These are phyloP conservation scores for Colletotrichum spaethianum DNA, from an alignment of 2,329 filamentous ascomycete species.

Conservation along the genomic window DNA sequence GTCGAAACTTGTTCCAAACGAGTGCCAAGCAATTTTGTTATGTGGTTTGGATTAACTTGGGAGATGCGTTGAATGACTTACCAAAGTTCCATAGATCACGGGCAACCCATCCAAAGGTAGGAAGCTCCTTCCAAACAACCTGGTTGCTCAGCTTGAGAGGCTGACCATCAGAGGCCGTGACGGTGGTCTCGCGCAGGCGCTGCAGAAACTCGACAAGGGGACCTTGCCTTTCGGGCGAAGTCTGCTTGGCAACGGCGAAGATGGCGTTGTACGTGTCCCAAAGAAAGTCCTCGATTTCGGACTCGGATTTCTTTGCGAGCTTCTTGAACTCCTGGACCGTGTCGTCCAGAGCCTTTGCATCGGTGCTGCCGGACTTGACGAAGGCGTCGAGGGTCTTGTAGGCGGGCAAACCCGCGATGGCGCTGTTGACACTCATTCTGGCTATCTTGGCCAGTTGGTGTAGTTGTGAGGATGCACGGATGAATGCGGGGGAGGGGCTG, in stretches of 20 bases:
- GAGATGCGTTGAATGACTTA: conserved; percentile 26
- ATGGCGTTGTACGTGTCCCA: conserved; percentile 44
- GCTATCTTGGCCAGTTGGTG: not conserved
- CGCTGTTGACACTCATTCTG: conserved; percentile 15
- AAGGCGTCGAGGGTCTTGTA: conserved; percentile 33
- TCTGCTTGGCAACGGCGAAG: conserved; percentile 44
- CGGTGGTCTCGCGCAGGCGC: conserved; percentile 41
- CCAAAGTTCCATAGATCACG: conserved; percentile 49
- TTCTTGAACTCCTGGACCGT: conserved; percentile 39
- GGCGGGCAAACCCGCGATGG: conserved; percentile 26
- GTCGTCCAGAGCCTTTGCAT: conserved; percentile 9
- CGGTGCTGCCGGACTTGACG: not conserved
- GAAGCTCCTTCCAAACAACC: conserved; percentile 48
- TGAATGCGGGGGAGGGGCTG: not conserved
- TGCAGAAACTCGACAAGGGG: conserved; percentile 45
- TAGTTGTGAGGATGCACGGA: too few relatives aligned
- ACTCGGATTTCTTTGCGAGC: conserved; percentile 23
- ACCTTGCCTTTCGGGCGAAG: conserved; percentile 42
- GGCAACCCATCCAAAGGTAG: conserved; percentile 46
- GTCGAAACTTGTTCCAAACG: not conserved
- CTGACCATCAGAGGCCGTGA: conserved; percentile 41
- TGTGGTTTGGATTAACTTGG: not conserved
- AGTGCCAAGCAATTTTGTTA: not conserved
- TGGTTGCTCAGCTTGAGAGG: conserved; percentile 41
- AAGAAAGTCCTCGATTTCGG: conserved; percentile 41